Percentiles rank a stretch among this genome's conserved stretches.
These are phyloP conservation scores for Ascochyta rabiei DNA, from an alignment of 2,329 filamentous ascomycete genomes.

Conservation along the genomic window DNA sequence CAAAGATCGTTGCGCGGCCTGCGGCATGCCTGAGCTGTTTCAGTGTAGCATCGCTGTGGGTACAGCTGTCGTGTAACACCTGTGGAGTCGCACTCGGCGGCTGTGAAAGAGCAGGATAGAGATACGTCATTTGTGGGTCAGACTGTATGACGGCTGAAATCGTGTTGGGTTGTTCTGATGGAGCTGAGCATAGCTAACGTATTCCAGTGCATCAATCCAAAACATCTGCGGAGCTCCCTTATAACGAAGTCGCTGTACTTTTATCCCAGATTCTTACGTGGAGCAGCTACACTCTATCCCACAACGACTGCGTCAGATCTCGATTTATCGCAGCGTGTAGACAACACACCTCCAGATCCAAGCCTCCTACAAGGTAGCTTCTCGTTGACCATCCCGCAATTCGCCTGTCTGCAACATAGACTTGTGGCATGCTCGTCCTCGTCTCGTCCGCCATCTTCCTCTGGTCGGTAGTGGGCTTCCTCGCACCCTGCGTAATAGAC, in stretches of 20 bases:
- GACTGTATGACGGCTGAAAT: no score
- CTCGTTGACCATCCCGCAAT: neutral
- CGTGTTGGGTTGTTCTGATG: no score
- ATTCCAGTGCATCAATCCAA: no score
- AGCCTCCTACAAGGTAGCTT: no score
- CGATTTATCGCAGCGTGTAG: no score
- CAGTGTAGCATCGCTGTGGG: conserved; percentile 11
- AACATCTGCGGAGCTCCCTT: no score
- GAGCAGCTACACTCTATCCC: no score
- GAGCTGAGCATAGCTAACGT: no score
- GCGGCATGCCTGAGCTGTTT: conserved; percentile 11
- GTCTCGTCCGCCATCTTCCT: neutral
- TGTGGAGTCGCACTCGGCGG: conserved; percentile 54
- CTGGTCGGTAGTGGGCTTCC: neutral
- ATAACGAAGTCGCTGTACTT: no score
- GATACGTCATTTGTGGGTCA: conserved; percentile 55
- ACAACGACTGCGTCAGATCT: no score
- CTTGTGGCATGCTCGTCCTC: neutral
- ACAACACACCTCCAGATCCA: no score
- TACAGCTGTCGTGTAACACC: conserved; percentile 23
- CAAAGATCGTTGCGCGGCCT: conserved; percentile 3
- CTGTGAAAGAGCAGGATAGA: conserved; percentile 61
- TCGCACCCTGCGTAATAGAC: neutral
- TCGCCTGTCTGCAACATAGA: neutral
- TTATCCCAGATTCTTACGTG: no score